Evolutionary conservation across 1,284 basidiomycete genomes (phyloP), one percentile per base, ranked within the genome.

Genomic region (Ceratobasidium theobromae): DNA sequence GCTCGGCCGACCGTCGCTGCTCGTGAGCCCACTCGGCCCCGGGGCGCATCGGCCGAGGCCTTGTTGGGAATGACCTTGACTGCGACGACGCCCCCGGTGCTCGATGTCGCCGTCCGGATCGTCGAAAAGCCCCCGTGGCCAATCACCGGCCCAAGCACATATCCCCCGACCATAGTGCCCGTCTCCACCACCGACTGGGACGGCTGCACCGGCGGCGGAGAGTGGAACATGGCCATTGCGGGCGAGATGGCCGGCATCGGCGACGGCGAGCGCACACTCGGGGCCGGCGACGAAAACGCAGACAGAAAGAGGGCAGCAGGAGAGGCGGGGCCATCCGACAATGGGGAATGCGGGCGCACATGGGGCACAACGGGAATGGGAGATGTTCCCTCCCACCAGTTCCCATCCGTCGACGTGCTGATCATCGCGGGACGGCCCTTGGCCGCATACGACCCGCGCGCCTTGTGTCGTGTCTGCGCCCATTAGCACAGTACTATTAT

Each of bases 111-210:
- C 41, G 85, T 84, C 48, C 91, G 81, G 53, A 98, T 91, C 45
- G 86, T 86, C n/a, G 92, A 93, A 75, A 94, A 94, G 6, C 87
- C 91, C 4, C 95, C 95, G 62, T 85, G 81, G 16, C 91, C 95
- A 9, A 98, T 83, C 70, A 90, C 79, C 53, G 82, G 81, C 21
- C 91, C 93, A 0, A 98, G 82, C 4, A 83, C 84, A 74, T 94
- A 96, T n/a, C 77, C 73, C 2, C 70, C 73, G 4, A 75, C 60
- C 6, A 35, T 41, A 12, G 49, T 32, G 6, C 68, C 55, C 25
- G 68, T 55, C 4, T 69, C 67, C 28, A 52, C n/a, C n/a, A n/a
- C n/a, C n/a, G n/a, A n/a, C n/a, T n/a, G n/a, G n/a, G n/a, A n/a
- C n/a, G n/a, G n/a, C n/a, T n/a, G 53, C 21, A 6, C 5, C 16